Evolutionary conservation across 768 basidiomycete genomes (phyloP), one percentile per base, ranked within the genome.

Genomic region (Lactarius tabidus): DNA sequence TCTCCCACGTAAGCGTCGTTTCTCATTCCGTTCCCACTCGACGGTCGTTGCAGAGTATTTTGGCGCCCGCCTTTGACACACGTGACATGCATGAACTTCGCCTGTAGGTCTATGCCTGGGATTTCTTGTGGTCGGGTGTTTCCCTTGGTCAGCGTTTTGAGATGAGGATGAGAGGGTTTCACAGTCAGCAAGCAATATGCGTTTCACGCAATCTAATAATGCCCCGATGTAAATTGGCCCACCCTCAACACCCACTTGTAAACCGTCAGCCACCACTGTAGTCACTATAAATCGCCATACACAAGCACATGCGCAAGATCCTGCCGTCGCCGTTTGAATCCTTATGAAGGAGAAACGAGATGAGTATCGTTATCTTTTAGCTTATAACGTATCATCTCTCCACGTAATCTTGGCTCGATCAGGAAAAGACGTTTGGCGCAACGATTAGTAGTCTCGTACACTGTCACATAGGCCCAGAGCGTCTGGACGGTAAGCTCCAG

Each of bases 341-440:
- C 41, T 12, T 9, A n/a, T 43, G 20, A 17, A 20, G 9, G 18
- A 41, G n/a, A n/a, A n/a, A n/a, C n/a, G n/a, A 41, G 6, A 20
- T 43, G 41, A 43, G 41, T 43, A 43, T 43, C 10, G 1, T n/a
- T 43, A n/a, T 43, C 20, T 43, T 43, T 41, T 41, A 18, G 39
- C 41, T n/a, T 43, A 43, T 43, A 36, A 36, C 35, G 35, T 35
- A 10, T 28, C n/a, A 3, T 15, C 2, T 23, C 18, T 38, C 5
- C 15, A 26, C 43, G 35, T 33, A 12, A n/a, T 45, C 31, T 39
- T 66, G 75, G 79, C 35, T 78, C 77, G 79, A 80, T 67, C 79
- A 79, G 60, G 77, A 78, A 67, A 79, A 79, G 71, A 79, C 79
- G 14, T 80, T 79, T 57, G 79, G 79, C 3, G 76, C 78, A 38